Evolutionary conservation across 352 stramenopile genomes (phyloP), one percentile per base, ranked within the genome.

Genomic region (Peronospora farinosa): DNA sequence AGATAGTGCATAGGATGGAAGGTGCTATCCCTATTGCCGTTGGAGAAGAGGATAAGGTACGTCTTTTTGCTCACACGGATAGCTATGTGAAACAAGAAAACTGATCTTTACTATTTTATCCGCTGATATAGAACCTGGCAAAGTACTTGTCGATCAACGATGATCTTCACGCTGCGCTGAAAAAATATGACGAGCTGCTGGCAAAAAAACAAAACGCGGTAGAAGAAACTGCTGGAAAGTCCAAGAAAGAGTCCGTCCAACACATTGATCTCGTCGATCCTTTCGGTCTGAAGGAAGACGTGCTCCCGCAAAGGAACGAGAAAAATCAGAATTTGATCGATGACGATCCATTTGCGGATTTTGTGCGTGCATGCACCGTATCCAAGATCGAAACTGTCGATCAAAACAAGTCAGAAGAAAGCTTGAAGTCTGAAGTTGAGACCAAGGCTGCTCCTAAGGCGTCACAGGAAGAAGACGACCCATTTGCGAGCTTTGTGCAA

Each of bases 61-160:
- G 57, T 45, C 17, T n/a, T 21, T 1, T 21, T 1, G 28, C 2
- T 47, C 5, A 23, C 12, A 11, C 9, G 1, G 9, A 9, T 36
- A 19, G 7, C 9, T 2, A n/a, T 9, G 10, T 47, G 10, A 32
- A 12, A 17, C 17, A 16, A 23, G 11, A 11, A 7, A 12, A 32
- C 36, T 54, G 16, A 54, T 40, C 45, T 33, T 37, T 13, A 3
- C 42, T 10, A 49, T 5, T 40, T 43, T 12, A 6, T 47, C 50
- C n/a, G 0, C 36, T 47, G n/a, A 3, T 15, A 3, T 40, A 88
- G 60, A 63, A 81, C 21, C 49, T 91, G 32, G 78, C 65, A 41
- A 78, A 83, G 25, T 86, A 87, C 47, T 56, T 91, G 19, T 64
- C 65, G 15, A 59, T 88, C 40, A 91, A 91, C 51, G 77, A 91